Conservation (phyloP, 129 eudicot genomes). For the Tagetes patula region DNA sequence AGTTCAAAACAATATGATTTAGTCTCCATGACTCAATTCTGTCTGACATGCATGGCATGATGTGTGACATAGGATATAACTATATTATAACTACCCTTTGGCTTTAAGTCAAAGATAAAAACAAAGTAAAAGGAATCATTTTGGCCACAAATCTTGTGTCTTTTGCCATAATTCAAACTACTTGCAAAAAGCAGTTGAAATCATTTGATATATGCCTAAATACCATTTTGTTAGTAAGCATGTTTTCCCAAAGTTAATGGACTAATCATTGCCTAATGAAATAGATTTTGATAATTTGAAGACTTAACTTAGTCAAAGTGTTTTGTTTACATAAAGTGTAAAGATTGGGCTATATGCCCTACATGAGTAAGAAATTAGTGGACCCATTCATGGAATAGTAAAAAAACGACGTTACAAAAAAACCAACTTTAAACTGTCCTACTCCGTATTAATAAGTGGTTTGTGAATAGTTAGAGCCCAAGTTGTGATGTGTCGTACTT, state of each 20-base stretch:
- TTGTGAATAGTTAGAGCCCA: no score
- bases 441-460: neutral
- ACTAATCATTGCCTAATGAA: slow-evolving; percentile 39
- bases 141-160: slow-evolving; percentile 38
- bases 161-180: slow-evolving; percentile 42
- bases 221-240: slow-evolving; percentile 31
- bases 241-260: slow-evolving; percentile 33
- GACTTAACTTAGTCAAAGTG: slow-evolving; percentile 3
- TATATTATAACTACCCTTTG: slow-evolving; percentile 47
- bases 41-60: slow-evolving; percentile 48
- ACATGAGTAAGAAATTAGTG: neutral
- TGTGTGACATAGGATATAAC: slow-evolving; percentile 28
- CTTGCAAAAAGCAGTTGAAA: slow-evolving; percentile 34
- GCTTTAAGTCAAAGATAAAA: slow-evolving; percentile 55
- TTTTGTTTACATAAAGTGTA: neutral
- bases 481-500: neutral
- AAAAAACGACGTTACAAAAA: neutral
- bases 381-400: no score
- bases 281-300: slow-evolving; percentile 18
- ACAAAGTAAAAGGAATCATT: slow-evolving; percentile 42
- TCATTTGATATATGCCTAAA: slow-evolving; percentile 20
- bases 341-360: neutral
- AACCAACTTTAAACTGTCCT: neutral
- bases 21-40: slow-evolving; percentile 41
- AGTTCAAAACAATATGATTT: slow-evolving; percentile 36